Evolutionary conservation across 805 yeast genomes (phyloP).

Genomic region (Candida tallmaniae): DNA sequence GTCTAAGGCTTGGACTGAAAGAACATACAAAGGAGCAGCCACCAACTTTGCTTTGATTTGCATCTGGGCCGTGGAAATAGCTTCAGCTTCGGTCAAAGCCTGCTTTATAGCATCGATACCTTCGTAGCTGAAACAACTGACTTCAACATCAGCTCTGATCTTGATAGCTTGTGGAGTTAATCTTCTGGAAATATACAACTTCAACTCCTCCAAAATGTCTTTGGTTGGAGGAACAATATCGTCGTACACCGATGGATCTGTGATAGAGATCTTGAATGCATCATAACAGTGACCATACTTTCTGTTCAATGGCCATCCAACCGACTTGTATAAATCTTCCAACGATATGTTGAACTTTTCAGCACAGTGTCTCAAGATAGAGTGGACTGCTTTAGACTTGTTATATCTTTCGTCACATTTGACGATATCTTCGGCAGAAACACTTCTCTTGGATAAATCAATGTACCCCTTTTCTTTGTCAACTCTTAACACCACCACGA

Average conservation of each 20-base stretch:
- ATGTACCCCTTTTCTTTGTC: conserved; percentile 98
- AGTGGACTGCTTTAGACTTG: conserved; percentile 95
- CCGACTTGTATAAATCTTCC: conserved; percentile 77
- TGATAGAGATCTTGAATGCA: conserved; percentile 93
- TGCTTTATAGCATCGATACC: conserved; percentile 95
- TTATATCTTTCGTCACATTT: conserved; percentile 97
- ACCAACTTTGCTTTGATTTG: conserved; percentile 92
- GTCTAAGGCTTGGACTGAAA: conserved; percentile 89
- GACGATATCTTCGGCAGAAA: conserved; percentile 93
- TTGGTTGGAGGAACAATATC: conserved; percentile 65
- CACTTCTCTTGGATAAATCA: conserved; percentile 96
- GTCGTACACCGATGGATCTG: conserved; percentile 85
- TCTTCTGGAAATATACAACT: conserved; percentile 83
- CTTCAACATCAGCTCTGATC: conserved; percentile 98
- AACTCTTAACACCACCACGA: conserved; percentile 95
- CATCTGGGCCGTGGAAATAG: conserved; percentile 73
- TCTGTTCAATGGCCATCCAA: conserved; percentile 97
- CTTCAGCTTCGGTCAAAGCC: conserved; percentile 86
- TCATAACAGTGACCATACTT: conserved; percentile 97
- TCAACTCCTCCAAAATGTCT: conserved; percentile 78
- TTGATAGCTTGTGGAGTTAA: conserved; percentile 97
- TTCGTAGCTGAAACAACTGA: conserved; percentile 93
- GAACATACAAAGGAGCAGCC: conserved; percentile 94
- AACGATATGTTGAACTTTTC: conserved; percentile 88
- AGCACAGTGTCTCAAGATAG: conserved; percentile 97